Base-by-base conservation (phyloP, 495 filamentous ascomycete species). In the Neurospora intermedia region DNA sequence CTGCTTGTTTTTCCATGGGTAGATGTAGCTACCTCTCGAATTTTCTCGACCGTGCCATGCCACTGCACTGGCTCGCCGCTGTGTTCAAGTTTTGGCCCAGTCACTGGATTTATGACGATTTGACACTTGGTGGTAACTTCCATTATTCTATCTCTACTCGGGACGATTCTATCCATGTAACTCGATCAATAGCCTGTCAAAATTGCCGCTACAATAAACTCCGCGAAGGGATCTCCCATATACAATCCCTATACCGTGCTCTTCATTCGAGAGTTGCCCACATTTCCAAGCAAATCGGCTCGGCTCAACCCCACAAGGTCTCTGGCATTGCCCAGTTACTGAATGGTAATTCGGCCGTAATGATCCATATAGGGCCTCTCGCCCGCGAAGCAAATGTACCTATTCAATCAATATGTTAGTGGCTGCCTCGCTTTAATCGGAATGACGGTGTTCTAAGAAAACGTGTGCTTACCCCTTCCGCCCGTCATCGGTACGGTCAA, bases 401-500 rank as follows among this genome's bases (percentile, higher is more conserved):
- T 66, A 35, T 66, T 35, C 27, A 18, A 66, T 18, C 13, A 66
- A 35, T 2, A 35, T 66, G 54, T 66, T 15, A 66, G 54, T 66
- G 6, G 6, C 13, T 38, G 27, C 35, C 54, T 16, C 54, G 35
- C 27, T 66, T 18, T 35, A 7, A 15, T 5, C 15, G 27, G 54
- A 16, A 35, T 35, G 27, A 31, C 15, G 23, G 13, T 2, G 54
- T 31, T 62, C 16, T 11, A 23, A 71, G 69, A 71, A 27, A 42
- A 10, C 6, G 23, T 48, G 40, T 23, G 72, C 73, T 75, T 35
- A 75, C 72, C 23, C 23, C 6, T 39, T 59, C 3, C 69, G 66
- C 4, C 27, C 74, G 38, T 75, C 71, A 38, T 69, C 9, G 4
- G 76, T 71, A 15, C 74, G 75, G 70, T 77, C 74, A 20, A 78